These are phyloP conservation scores for Globisporangium acanthophoron DNA, from an alignment of 352 stramenopile species.

Conservation along the genomic window DNA sequence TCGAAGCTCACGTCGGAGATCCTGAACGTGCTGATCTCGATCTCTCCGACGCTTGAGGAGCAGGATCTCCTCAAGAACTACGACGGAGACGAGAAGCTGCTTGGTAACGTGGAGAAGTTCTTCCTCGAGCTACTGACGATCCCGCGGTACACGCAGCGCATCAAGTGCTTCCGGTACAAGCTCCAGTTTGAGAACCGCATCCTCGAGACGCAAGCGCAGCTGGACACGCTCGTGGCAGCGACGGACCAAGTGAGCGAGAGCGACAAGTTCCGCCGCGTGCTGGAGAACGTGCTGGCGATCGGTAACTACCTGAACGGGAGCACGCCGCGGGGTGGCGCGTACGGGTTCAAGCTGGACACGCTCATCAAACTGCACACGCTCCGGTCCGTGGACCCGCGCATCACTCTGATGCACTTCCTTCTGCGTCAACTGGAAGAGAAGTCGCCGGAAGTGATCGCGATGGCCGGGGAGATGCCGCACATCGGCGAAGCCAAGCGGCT, in stretches of 20 bases:
- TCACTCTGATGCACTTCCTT: constrained; percentile 83
- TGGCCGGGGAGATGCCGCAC: constrained; percentile 73
- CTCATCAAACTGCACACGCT: constrained; percentile 86
- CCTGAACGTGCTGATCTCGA: constrained; percentile 83
- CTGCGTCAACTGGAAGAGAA: constrained; percentile 76
- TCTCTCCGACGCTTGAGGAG: constrained; percentile 85
- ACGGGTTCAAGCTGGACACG: constrained; percentile 90
- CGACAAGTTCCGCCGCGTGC: constrained; percentile 68
- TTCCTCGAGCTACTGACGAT: constrained; percentile 85
- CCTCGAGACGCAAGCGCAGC: constrained; percentile 72
- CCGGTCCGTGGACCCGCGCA: constrained; percentile 71
- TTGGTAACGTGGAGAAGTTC: constrained; percentile 87
- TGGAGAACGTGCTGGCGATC: constrained; percentile 85
- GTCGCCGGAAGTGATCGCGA: constrained; percentile 65
- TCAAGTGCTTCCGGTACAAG: constrained; percentile 87
- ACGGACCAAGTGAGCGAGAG: constrained; percentile 80
- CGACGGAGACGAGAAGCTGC: constrained; percentile 77
- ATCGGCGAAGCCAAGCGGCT: constrained; percentile 73
- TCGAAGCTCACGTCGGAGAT: constrained; percentile 72
- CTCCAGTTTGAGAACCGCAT: constrained; percentile 84
- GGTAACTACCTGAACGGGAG: constrained; percentile 92
- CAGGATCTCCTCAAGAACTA: constrained; percentile 91
- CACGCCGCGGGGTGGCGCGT: constrained; percentile 81
- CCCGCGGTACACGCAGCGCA: constrained; percentile 80
- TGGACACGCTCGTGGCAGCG: constrained; percentile 77